Conservation (phyloP, 768 basidiomycete species). For the Artomyces pyxidatus region DNA sequence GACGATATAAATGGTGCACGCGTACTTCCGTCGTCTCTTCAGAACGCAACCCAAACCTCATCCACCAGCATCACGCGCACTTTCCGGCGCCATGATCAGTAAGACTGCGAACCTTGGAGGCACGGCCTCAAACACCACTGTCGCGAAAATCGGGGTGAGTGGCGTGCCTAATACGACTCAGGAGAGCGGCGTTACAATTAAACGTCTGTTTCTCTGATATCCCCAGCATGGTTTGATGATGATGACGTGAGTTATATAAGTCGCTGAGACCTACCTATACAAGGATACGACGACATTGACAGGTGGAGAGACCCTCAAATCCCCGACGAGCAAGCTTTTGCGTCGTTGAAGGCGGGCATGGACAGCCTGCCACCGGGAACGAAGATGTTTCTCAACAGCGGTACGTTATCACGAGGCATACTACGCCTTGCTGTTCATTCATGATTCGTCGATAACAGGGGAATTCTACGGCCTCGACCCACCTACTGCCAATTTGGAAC, state of each 20-base stretch:
- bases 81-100: background rate
- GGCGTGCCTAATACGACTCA: background rate
- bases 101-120: conserved; percentile 30
- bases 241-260: conserved; percentile 36
- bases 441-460: conserved; percentile 19
- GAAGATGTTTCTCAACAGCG: conserved; percentile 46
- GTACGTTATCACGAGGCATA: conserved; percentile 24
- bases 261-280: background rate
- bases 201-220: too few relatives aligned
- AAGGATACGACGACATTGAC: background rate
- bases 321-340: conserved; percentile 54
- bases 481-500: conserved; percentile 37
- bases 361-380: conserved; percentile 34
- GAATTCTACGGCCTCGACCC: conserved; percentile 49
- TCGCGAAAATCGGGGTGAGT: conserved; percentile 35
- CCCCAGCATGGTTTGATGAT: conserved; percentile 40
- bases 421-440: background rate
- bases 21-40: too few relatives aligned
- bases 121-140: conserved; percentile 28
- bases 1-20: too few relatives aligned
- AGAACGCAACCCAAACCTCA: too few relatives aligned
- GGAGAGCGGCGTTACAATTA: background rate
- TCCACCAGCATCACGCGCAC: background rate
- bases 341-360: conserved; percentile 47
- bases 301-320: conserved; percentile 22